These are phyloP conservation scores for Wickerhamomyces sydowiorum DNA, from an alignment of 805 yeast genomes.

Conservation along the genomic window DNA sequence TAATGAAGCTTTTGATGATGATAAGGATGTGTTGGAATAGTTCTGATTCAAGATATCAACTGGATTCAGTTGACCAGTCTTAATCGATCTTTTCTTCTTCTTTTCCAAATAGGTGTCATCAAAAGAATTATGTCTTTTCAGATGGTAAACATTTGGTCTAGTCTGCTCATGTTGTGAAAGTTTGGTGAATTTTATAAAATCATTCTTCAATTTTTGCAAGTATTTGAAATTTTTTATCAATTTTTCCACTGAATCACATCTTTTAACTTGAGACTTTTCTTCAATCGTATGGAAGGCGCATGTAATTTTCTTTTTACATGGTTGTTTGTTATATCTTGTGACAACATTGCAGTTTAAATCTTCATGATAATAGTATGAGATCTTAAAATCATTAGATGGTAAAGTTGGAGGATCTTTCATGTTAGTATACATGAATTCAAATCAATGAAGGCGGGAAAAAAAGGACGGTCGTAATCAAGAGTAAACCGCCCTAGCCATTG, in stretches of 20 bases:
- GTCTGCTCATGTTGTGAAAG: neutral
- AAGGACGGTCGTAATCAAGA: too few species aligned
- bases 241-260: constrained; percentile 2
- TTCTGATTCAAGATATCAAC: neutral
- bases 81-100: neutral
- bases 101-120: neutral
- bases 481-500: too few species aligned
- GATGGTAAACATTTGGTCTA: neutral
- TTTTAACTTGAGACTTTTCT: neutral
- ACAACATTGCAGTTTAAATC: neutral
- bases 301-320: constrained; percentile 1
- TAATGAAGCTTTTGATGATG: too few species aligned
- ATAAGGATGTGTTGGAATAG: neutral
- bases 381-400: constrained; percentile 6
- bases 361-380: constrained; percentile 3
- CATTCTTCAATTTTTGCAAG: constrained; percentile 20
- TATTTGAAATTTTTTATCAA: constrained; percentile 28
- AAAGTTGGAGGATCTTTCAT: constrained; percentile 5
- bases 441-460: too few species aligned
- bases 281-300: neutral
- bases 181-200: neutral
- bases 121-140: constrained; percentile 14
- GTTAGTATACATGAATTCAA: constrained; percentile 13
- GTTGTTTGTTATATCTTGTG: neutral
- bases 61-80: neutral